These are phyloP conservation scores for Starmerella ratchasimensis DNA, from an alignment of 805 yeast genomes.

Conservation along the genomic window DNA sequence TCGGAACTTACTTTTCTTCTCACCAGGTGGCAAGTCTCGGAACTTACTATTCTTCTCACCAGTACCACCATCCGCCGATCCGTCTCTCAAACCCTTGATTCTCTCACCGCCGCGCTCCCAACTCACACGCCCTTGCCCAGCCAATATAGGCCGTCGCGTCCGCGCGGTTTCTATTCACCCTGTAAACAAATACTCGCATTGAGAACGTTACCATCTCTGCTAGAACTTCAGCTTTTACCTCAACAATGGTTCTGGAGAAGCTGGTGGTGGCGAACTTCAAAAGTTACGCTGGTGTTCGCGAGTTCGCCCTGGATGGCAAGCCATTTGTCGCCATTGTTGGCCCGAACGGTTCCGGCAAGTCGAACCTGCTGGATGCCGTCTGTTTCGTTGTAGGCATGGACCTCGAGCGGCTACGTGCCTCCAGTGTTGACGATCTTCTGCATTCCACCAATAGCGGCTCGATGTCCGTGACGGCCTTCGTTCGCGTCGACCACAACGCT, in stretches of 20 bases:
- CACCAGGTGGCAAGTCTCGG: too few species aligned
- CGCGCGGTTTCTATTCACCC: too few species aligned
- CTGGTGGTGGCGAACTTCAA: constrained; percentile 50
- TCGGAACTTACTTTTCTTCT: too few species aligned
- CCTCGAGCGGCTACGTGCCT: constrained; percentile 61
- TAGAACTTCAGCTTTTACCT: not conserved
- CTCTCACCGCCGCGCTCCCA: too few species aligned
- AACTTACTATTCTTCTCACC: too few species aligned
- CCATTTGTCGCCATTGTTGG: constrained; percentile 86
- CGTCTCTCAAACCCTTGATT: too few species aligned
- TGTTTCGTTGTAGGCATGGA: constrained; percentile 85
- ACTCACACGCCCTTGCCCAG: too few species aligned
- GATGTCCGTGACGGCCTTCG: constrained; percentile 11
- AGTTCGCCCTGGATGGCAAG: constrained; percentile 56
- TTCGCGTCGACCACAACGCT: constrained; percentile 1
- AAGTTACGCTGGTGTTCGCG: constrained; percentile 67
- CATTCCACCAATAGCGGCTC: constrained; percentile 34
- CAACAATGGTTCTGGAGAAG: constrained; percentile 3
- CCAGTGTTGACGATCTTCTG: constrained; percentile 57
- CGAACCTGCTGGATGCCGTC: constrained; percentile 94
- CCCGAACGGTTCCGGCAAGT: constrained; percentile 97
- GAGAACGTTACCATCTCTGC: not conserved
- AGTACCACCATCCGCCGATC: too few species aligned
- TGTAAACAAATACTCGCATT: too few species aligned
- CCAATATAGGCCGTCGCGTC: too few species aligned